Base-by-base conservation (phyloP, 2,329 filamentous ascomycete species). In the Pseudocercospora macadamiae region DNA sequence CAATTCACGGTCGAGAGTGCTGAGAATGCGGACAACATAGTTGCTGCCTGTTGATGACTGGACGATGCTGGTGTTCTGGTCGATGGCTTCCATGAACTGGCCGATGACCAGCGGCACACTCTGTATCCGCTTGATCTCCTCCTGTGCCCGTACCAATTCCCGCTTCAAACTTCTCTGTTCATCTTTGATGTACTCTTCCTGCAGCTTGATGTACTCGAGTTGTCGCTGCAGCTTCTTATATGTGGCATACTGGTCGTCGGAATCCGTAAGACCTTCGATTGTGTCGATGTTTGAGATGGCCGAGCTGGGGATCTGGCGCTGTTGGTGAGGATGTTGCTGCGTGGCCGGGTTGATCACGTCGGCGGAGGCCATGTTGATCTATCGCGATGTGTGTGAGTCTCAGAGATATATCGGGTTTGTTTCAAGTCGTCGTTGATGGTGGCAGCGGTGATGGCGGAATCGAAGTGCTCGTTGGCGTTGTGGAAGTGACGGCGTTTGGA, bases 181-280 rank as follows among this genome's bases (percentile, higher is more conserved):
- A 86, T 99, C 95, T 82, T 99, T 99, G 86, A 99, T 99, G 79
- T 99, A 99, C 76, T 99, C 95, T 79, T 99, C 95, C 80, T 99
- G 95, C 70, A 99, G 84, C 78, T 97, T 91, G 75, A 97, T 96
- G 69, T 84, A 97, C 87, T 99, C 95, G 69, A 97, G 81, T 81
- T 97, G 93, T 75, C 93, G 85, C 79, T 99, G 93, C 65, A 97
- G 86, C 82, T 96, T 95, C 83, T 99, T 99, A 77, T 97, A 84
- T 37, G 89, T 92, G 53, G 90, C 91, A 77, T 99, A 99, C 75
- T 97, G 93, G 76, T 97, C 93, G 66, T 87, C 90, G 51, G 87
- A 88, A 71, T 96, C 92, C 56, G 86, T 84, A 62, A 92, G 82
- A 61, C 91, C 92, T 77, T 97, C 93, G 65, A 97, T 87, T 68